Evolutionary conservation across 148 eudicot species (phyloP).

Genomic region (Diospyros lotus): DNA sequence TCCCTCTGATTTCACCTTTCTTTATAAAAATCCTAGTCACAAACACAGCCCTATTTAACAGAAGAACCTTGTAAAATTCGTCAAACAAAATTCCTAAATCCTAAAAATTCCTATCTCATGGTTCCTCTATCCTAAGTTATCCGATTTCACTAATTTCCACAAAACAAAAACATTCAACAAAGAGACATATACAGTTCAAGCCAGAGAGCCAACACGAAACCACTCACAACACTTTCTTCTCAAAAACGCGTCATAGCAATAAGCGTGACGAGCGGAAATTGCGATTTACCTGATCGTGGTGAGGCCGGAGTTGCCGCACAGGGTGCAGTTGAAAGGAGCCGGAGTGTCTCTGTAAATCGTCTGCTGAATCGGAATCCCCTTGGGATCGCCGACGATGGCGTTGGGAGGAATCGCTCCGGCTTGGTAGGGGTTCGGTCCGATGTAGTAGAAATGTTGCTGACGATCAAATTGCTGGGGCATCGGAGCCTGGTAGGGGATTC

Average conservation of each 20-base stretch:
- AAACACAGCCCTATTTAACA: too few relatives aligned
- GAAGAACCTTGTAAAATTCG: too few relatives aligned
- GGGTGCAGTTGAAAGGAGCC: constrained; percentile 68
- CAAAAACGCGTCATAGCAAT: neutral
- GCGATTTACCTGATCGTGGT: constrained; percentile 53
- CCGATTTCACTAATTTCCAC: neutral
- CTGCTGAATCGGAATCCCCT: constrained; percentile 73
- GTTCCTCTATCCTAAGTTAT: neutral
- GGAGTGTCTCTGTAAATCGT: constrained; percentile 82
- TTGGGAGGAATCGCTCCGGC: constrained; percentile 56
- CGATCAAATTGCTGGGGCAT: constrained; percentile 21
- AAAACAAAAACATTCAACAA: neutral
- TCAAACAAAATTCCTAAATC: too few relatives aligned
- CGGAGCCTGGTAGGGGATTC: constrained; percentile 44
- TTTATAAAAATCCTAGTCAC: too few relatives aligned
- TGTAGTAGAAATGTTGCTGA: constrained; percentile 23
- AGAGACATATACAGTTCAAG: neutral
- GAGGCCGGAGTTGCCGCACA: constrained; percentile 53
- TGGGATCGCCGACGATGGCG: constrained; percentile 71
- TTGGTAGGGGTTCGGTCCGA: constrained; percentile 51
- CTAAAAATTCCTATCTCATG: too few relatives aligned
- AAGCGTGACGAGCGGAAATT: neutral
- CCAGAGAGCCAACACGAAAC: too few relatives aligned
- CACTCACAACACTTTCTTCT: too few relatives aligned
- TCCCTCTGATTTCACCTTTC: too few relatives aligned